These are phyloP conservation scores for Scopulariopsis brevicaulis DNA, from an alignment of 2,329 filamentous ascomycete genomes.

Conservation along the genomic window DNA sequence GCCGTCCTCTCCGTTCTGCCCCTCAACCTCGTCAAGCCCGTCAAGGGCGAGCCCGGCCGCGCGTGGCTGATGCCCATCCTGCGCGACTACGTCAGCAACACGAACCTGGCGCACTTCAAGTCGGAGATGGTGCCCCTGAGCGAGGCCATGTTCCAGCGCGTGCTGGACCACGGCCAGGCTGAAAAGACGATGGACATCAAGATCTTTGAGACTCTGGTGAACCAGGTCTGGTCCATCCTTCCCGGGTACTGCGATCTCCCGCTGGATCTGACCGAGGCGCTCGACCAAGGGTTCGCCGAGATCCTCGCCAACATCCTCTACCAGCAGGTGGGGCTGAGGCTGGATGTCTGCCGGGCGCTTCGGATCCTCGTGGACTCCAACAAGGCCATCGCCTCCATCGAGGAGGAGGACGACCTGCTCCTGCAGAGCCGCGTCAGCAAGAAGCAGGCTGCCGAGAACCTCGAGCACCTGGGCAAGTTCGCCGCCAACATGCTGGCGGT, in stretches of 20 bases:
- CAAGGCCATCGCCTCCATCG: slow-evolving; percentile 62
- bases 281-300: slow-evolving; percentile 84
- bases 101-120: slow-evolving; percentile 75
- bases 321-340: slow-evolving; percentile 75
- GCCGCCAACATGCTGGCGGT: slow-evolving; percentile 87
- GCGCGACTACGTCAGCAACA: slow-evolving; percentile 82
- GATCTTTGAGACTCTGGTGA: slow-evolving; percentile 92
- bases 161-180: slow-evolving; percentile 68
- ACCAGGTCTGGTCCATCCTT: slow-evolving; percentile 88
- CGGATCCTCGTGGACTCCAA: slow-evolving; percentile 88
- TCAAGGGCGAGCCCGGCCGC: slow-evolving; percentile 67
- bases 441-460: slow-evolving; percentile 63
- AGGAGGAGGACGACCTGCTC: slow-evolving; percentile 62
- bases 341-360: slow-evolving; percentile 77
- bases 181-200: slow-evolving; percentile 95
- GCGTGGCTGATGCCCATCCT: slow-evolving; percentile 93
- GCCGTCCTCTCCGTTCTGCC: slow-evolving; percentile 73
- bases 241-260: slow-evolving; percentile 94
- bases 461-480: slow-evolving; percentile 69
- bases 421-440: slow-evolving; percentile 71
- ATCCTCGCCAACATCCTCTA: slow-evolving; percentile 86
- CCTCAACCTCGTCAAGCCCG: slow-evolving; percentile 71
- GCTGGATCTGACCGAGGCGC: slow-evolving; percentile 61
- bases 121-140: slow-evolving; percentile 80
- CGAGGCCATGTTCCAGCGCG: slow-evolving; percentile 77